Conservation (phyloP, 352 stramenopile genomes). For the Globisporangium nunn region DNA sequence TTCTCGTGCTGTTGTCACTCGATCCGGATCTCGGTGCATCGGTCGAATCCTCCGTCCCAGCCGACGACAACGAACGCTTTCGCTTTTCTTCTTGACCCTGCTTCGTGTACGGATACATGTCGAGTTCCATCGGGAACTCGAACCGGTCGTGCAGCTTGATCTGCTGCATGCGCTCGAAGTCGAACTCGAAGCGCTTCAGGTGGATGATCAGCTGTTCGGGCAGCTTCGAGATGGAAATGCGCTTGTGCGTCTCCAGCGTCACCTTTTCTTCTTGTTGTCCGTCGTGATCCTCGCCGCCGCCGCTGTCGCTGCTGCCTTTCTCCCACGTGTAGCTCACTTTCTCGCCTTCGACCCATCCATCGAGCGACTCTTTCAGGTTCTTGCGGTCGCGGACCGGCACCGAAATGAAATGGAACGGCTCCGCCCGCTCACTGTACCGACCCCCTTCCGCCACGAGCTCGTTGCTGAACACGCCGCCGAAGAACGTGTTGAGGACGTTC, state of each 20-base stretch:
- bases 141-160: constrained; percentile 93
- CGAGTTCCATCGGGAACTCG: constrained; percentile 87
- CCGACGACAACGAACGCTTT: constrained; percentile 20
- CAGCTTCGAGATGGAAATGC: constrained; percentile 85
- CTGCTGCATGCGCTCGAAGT: constrained; percentile 92
- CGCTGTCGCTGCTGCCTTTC: constrained; percentile 12
- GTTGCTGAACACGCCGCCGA: constrained; percentile 89
- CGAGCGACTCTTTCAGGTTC: constrained; percentile 80
- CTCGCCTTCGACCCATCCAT: constrained; percentile 86
- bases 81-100: constrained; percentile 72
- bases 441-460: constrained; percentile 86
- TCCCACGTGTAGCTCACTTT: constrained; percentile 90
- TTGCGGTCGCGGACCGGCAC: constrained; percentile 85
- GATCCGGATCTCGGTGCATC: constrained; percentile 11
- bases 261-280: constrained; percentile 43
- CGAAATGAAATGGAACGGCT: constrained; percentile 90
- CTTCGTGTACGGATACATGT: constrained; percentile 89
- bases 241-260: constrained; percentile 86
- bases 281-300: constrained; percentile 15
- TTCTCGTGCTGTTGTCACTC: constrained; percentile 25
- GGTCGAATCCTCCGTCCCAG: constrained; percentile 3
- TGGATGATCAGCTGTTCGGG: constrained; percentile 91
- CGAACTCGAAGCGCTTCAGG: constrained; percentile 94
- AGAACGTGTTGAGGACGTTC: constrained; percentile 80
- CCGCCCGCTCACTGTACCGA: constrained; percentile 82